Percentiles rank a stretch among this genome's conserved stretches.
These are phyloP conservation scores for Wallemia mellicola DNA, from an alignment of 1,284 basidiomycete genomes.

Conservation along the genomic window DNA sequence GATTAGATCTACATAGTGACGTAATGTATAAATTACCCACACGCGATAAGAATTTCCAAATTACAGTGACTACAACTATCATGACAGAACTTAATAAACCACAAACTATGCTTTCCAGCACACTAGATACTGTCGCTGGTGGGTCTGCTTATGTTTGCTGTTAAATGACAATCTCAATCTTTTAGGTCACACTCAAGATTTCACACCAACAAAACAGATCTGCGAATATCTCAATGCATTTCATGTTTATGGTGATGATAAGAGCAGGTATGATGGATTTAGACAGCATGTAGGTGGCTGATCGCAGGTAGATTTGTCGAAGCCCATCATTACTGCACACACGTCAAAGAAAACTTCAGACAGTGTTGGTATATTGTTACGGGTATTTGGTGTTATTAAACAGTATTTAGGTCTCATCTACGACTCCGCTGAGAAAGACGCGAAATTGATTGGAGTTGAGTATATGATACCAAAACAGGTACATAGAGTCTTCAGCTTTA, in stretches of 20 bases:
- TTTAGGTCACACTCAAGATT: not conserved
- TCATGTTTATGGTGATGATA: not conserved
- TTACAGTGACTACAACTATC: too few relatives aligned
- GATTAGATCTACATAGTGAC: too few relatives aligned
- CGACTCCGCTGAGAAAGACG: slow-evolving; percentile 20
- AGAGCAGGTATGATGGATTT: too few relatives aligned
- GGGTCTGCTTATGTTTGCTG: not conserved
- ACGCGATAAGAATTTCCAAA: too few relatives aligned
- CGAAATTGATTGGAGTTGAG: slow-evolving; percentile 24
- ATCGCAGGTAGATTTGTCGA: not conserved
- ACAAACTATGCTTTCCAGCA: not conserved
- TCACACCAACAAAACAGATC: not conserved
- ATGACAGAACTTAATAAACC: not conserved
- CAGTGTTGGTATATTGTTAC: too few relatives aligned
- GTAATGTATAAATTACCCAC: not conserved
- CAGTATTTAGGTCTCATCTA: too few relatives aligned
- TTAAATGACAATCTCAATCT: not conserved
- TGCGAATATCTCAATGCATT: not conserved
- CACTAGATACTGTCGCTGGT: not conserved
- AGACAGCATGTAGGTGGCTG: too few relatives aligned
- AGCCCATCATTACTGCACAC: not conserved
- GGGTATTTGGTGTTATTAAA: too few relatives aligned
- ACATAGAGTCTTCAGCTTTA: not conserved
- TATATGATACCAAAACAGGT: slow-evolving; percentile 22
- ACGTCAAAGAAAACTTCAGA: slow-evolving; percentile 6